These are phyloP conservation scores for Colletotrichum incanum DNA, from an alignment of 2,329 filamentous ascomycete species.

Conservation along the genomic window DNA sequence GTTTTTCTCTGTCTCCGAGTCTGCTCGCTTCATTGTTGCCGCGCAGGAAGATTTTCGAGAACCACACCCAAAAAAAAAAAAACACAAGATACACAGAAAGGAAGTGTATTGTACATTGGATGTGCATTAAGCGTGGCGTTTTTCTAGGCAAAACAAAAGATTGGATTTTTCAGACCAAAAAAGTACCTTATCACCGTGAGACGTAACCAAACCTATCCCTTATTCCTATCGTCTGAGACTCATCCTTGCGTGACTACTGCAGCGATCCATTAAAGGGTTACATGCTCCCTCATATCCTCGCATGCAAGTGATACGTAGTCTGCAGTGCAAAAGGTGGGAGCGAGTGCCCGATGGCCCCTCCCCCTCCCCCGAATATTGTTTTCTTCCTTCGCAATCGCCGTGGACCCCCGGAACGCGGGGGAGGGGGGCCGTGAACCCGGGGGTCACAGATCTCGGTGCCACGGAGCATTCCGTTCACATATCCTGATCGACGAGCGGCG, in stretches of 20 bases:
- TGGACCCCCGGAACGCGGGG: neutral
- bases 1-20: neutral
- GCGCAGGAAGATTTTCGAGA: constrained; percentile 1
- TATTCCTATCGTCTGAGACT: neutral
- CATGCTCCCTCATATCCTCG: constrained; percentile 6
- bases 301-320: neutral
- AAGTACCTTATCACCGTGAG: constrained; percentile 1
- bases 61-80: constrained; percentile 13
- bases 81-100: constrained; percentile 33
- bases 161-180: constrained; percentile 27
- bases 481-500: neutral
- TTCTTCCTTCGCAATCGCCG: neutral
- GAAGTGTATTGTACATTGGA: constrained; percentile 33
- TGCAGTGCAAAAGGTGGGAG: constrained; percentile 16
- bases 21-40: neutral
- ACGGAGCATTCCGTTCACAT: neutral
- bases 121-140: constrained; percentile 43
- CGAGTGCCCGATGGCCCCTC: neutral
- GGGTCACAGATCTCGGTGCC: neutral
- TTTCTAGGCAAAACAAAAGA: constrained; percentile 31
- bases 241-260: neutral
- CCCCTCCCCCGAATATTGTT: neutral
- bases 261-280: constrained; percentile 1
- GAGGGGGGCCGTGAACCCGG: neutral
- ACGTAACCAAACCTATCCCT: neutral